Percentiles rank a stretch among this genome's conserved stretches.
Evolutionary conservation across 2,329 filamentous ascomycete species (phyloP).

Genomic region (Cyphellophora attinorum): DNA sequence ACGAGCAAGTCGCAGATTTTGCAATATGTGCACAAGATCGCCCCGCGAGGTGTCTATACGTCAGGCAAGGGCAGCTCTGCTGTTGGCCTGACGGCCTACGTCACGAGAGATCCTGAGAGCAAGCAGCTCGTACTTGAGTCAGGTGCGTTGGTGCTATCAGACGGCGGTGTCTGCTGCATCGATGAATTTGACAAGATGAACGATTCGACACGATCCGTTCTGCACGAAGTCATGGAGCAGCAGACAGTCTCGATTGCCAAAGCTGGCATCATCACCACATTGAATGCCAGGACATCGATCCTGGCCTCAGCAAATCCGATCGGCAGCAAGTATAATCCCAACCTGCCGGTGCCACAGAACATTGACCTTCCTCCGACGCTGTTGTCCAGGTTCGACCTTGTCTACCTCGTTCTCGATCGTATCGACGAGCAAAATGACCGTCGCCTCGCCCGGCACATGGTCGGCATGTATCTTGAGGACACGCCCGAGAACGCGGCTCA

Average conservation of each 20-base stretch:
- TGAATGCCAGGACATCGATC: conserved; percentile 92
- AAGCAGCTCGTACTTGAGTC: conserved; percentile 66
- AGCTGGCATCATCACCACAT: conserved; percentile 71
- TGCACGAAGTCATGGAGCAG: conserved; percentile 76
- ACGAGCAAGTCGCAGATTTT: conserved; percentile 93
- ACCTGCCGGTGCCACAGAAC: conserved; percentile 91
- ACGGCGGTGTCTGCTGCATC: conserved; percentile 69
- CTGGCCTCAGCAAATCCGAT: conserved; percentile 96
- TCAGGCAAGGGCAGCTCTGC: conserved; percentile 68
- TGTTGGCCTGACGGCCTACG: conserved; percentile 68
- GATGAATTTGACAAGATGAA: conserved; percentile 77
- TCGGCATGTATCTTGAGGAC: conserved; percentile 96
- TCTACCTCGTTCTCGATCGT: conserved; percentile 91
- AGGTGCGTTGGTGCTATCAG: conserved; percentile 62
- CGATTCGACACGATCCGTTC: conserved; percentile 61
- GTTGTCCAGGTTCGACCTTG: conserved; percentile 89
- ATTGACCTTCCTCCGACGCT: conserved; percentile 94
- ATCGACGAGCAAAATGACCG: conserved; percentile 86
- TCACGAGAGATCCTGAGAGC: conserved; percentile 65
- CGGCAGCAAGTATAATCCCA: conserved; percentile 93
- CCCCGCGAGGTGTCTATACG: conserved; percentile 73
- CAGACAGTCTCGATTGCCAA: conserved; percentile 72
- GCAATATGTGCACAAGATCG: conserved; percentile 94
- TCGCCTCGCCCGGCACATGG: conserved; percentile 78
- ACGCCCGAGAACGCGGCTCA: conserved; percentile 71